phyloP scores from a whole-genome alignment of 75 land plant genomes.

The Azolla pinnata region DNA sequence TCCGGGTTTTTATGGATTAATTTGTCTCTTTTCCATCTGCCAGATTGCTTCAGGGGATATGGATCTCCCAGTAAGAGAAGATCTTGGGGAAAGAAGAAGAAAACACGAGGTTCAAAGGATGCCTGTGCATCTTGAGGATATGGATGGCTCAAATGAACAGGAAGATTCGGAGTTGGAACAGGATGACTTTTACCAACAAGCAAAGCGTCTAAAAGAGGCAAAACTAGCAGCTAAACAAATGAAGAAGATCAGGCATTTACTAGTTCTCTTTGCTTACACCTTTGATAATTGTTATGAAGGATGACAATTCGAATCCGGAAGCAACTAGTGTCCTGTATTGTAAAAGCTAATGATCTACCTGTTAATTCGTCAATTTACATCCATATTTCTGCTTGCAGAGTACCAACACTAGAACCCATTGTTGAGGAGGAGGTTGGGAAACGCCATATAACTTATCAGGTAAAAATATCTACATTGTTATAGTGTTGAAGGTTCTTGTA shows the following conservation, averaged over 20 bases:
- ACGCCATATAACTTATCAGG: constrained; percentile 70
- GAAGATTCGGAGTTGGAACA: constrained; percentile 36
- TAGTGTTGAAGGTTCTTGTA: neutral
- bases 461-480: constrained; percentile 8
- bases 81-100: constrained; percentile 88
- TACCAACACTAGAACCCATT: neutral
- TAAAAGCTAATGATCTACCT: too few relatives aligned
- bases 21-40: neutral
- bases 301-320: neutral
- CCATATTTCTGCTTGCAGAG: constrained; percentile 24
- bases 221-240: constrained; percentile 61
- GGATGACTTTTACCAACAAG: constrained; percentile 73
- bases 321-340: neutral
- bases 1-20: too few relatives aligned
- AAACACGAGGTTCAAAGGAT: constrained; percentile 57
- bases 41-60: constrained; percentile 88
- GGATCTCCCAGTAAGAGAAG: constrained; percentile 81
- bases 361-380: too few relatives aligned
- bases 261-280: neutral
- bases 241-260: constrained; percentile 39
- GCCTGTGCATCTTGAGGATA: constrained; percentile 27
- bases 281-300: neutral
- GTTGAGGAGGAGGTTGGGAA: constrained; percentile 64
- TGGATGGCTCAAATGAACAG: constrained; percentile 12
- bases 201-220: constrained; percentile 32